Conservation (phyloP, 768 basidiomycete genomes). For the Psilocybe subaeruginosa region DNA sequence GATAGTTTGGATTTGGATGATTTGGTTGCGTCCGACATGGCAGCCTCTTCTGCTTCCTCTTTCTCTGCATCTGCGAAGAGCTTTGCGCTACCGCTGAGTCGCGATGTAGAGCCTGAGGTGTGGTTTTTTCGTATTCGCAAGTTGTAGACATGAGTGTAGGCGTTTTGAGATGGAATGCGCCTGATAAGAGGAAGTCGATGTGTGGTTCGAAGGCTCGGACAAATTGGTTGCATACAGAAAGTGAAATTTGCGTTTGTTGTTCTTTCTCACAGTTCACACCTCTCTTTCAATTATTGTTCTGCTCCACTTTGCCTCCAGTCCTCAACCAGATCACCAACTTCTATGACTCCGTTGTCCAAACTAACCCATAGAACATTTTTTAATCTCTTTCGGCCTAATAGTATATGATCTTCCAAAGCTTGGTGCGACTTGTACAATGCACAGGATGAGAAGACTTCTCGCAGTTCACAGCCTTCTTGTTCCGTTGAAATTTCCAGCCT, state of each 20-base stretch:
- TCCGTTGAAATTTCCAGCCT: too few species aligned
- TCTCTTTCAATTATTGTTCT: not conserved
- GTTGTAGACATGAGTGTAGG: not conserved
- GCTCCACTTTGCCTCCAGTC: not conserved
- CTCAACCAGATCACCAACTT: too few species aligned
- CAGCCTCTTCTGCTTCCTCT: constrained; percentile 45
- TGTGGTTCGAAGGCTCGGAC: not conserved
- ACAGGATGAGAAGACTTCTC: too few species aligned
- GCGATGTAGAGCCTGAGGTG: not conserved
- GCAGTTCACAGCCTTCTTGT: too few species aligned
- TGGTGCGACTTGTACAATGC: too few species aligned
- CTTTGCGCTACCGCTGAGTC: constrained; percentile 28
- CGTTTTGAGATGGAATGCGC: not conserved
- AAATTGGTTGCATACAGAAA: constrained; percentile 22
- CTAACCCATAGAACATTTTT: too few species aligned
- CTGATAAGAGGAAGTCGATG: not conserved
- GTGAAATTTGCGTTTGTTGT: not conserved
- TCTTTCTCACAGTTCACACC: not conserved
- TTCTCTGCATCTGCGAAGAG: constrained; percentile 66
- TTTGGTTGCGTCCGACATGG: constrained; percentile 10
- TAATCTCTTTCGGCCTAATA: too few species aligned
- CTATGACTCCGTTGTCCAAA: too few species aligned
- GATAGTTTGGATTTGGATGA: constrained; percentile 14
- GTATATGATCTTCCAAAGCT: too few species aligned
- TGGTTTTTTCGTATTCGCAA: not conserved